Evolutionary conservation across 1,284 basidiomycete genomes (phyloP).

Genomic region (Moniliella sp.): DNA sequence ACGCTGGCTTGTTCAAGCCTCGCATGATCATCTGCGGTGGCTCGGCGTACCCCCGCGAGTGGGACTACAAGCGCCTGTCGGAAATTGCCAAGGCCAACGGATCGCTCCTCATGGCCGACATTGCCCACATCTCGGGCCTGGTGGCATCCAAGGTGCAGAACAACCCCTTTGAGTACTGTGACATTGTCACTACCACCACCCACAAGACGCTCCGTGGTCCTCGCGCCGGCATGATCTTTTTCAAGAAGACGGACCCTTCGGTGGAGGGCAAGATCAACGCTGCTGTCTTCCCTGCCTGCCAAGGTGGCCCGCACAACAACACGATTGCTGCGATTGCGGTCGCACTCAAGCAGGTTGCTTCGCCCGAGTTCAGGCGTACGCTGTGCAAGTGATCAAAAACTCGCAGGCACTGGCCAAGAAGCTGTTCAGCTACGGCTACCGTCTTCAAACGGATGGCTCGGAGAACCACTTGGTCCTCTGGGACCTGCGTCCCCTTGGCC

Average conservation of each 20-base stretch:
- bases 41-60: slow-evolving; percentile 93
- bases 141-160: slow-evolving; percentile 78
- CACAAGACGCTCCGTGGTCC: slow-evolving; percentile 98
- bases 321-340: slow-evolving; percentile 90
- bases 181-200: slow-evolving; percentile 46
- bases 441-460: slow-evolving; percentile 83
- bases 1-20: slow-evolving; percentile 91
- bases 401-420: slow-evolving; percentile 26
- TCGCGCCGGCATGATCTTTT: slow-evolving; percentile 94
- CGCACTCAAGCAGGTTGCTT: slow-evolving; percentile 73
- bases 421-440: slow-evolving; percentile 40
- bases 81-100: slow-evolving; percentile 67
- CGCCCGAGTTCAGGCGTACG: slow-evolving; percentile 77
- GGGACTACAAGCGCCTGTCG: slow-evolving; percentile 51
- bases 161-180: slow-evolving; percentile 86
- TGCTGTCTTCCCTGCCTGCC: slow-evolving; percentile 97
- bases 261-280: slow-evolving; percentile 90
- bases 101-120: slow-evolving; percentile 58
- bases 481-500: slow-evolving; percentile 80
- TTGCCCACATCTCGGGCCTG: slow-evolving; percentile 89
- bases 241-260: slow-evolving; percentile 66
- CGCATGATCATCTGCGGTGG: slow-evolving; percentile 89
- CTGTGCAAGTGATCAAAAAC: slow-evolving; percentile 65
- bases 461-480: slow-evolving; percentile 96
- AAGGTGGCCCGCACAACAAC: slow-evolving; percentile 98